phyloP scores from a whole-genome alignment of 768 basidiomycete genomes.

The Lactarius evosmus region DNA sequence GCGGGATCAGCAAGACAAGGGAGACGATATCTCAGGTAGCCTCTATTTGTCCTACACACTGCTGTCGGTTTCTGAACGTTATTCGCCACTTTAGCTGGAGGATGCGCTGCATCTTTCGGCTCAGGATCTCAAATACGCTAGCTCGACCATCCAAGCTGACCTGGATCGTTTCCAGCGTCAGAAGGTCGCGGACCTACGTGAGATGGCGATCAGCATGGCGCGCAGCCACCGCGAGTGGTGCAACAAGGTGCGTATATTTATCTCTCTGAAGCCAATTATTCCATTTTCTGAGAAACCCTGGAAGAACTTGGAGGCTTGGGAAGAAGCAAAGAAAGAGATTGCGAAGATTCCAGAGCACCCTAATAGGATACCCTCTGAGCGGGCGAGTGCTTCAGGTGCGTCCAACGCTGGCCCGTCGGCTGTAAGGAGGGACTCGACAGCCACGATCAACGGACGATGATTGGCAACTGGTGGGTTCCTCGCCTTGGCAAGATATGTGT shows the following conservation, averaged over 20 bases:
- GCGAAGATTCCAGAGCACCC: conserved; percentile 89
- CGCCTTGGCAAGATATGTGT: not conserved
- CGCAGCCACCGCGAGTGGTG: conserved; percentile 94
- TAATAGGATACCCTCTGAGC: conserved; percentile 54
- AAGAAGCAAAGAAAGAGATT: conserved; percentile 91
- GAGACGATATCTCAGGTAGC: conserved; percentile 92
- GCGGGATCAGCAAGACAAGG: conserved; percentile 88
- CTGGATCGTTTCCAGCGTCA: conserved; percentile 97
- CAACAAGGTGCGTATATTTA: conserved; percentile 62
- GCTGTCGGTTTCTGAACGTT: conserved; percentile 17
- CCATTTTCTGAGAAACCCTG: conserved; percentile 9
- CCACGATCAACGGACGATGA: conserved; percentile 65
- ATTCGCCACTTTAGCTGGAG: conserved; percentile 62
- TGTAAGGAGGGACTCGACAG: conserved; percentile 61
- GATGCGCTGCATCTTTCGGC: conserved; percentile 90
- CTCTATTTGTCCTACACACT: conserved; percentile 6
- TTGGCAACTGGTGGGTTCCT: not conserved
- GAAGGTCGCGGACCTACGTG: conserved; percentile 93
- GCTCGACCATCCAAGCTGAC: conserved; percentile 95
- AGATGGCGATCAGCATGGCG: conserved; percentile 91
- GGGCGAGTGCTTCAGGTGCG: conserved; percentile 31
- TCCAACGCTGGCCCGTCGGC: conserved; percentile 30
- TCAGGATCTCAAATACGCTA: conserved; percentile 94
- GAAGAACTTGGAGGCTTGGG: conserved; percentile 96
- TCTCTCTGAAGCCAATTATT: not conserved